Conservation (phyloP, 192 early-diverging fungal genomes). For the Entomortierella parvispora region DNA sequence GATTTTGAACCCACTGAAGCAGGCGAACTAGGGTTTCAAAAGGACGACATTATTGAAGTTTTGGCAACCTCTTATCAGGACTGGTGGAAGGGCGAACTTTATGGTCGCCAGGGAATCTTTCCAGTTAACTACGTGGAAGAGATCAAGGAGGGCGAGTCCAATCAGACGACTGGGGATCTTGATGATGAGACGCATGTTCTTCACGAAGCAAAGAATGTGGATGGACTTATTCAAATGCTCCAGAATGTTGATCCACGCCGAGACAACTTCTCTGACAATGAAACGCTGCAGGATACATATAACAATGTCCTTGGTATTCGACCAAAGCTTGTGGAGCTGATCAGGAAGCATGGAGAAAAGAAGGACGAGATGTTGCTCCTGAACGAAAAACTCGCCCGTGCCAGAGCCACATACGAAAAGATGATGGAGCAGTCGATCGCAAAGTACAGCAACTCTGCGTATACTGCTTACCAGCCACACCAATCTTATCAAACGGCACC, state of each 20-base stretch:
- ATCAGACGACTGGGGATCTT: slow-evolving; percentile 62
- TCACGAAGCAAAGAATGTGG: slow-evolving; percentile 77
- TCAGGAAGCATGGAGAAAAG: slow-evolving; percentile 85
- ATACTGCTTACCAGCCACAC: slow-evolving; percentile 36
- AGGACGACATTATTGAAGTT: slow-evolving; percentile 91
- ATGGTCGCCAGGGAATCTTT: slow-evolving; percentile 92
- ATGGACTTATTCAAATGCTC: slow-evolving; percentile 80
- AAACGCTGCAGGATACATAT: slow-evolving; percentile 84
- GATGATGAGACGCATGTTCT: slow-evolving; percentile 77
- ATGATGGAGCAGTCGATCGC: slow-evolving; percentile 74
- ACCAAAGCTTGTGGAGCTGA: slow-evolving; percentile 86
- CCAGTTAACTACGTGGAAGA: slow-evolving; percentile 96
- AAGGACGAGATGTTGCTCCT: slow-evolving; percentile 82
- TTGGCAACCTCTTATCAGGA: slow-evolving; percentile 95
- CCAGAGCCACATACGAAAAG: slow-evolving; percentile 77
- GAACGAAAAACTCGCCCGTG: slow-evolving; percentile 78
- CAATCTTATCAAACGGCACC: slow-evolving; percentile 6
- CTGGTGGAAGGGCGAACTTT: slow-evolving; percentile 98
- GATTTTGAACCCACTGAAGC: slow-evolving; percentile 92
- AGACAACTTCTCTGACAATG: slow-evolving; percentile 91
- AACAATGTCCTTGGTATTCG: slow-evolving; percentile 81
- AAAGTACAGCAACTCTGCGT: slow-evolving; percentile 59
- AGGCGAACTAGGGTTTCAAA: slow-evolving; percentile 90
- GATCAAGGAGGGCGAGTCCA: slow-evolving; percentile 66
- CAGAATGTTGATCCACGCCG: slow-evolving; percentile 78